Base-by-base conservation (phyloP, 768 basidiomycete species). In the Serpula lacrymans region DNA sequence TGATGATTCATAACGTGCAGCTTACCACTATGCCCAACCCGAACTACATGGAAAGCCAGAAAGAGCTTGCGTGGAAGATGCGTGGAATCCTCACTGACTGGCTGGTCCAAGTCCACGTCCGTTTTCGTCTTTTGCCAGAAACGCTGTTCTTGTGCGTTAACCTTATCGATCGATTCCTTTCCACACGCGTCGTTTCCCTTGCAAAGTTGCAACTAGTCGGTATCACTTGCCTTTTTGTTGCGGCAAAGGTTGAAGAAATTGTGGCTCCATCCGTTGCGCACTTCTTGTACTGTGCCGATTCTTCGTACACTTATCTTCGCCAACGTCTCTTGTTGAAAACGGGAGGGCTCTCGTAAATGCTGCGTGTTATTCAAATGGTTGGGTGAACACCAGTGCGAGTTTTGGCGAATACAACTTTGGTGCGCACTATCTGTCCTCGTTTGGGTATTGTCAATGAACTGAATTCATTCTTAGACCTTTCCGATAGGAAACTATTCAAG, bases 231-330 rank as follows among this genome's bases (percentile, higher is more conserved):
- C 77, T 97, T 51, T 88, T 95, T 64, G 70, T 96, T 49, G 80
- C 94, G 0, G 78, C 89, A 26, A 97, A 97, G 62, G 90, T 85
- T 47, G 94, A 97, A 62, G 93, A 96, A 61, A 91, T 91, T 28
- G 78, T 90, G 47, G 81, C 90, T 8, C 94, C 94, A 0, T 83
- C 86, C 17, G 83, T 91, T 20, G 66, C 68, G 21, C 88, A 93
- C 64, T 84, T 95, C 55, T 74, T 86, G 14, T 74, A 75, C 57
- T 82, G 90, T 52, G 78, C 88, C 26, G 89, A 94, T 43, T 78
- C 80, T 4, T 79, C 82, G 10, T 92, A 83, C 62, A 74, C 73
- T n/a, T n/a, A n/a, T n/a, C n/a, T n/a, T n/a, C n/a, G n/a, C n/a
- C n/a, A n/a, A n/a, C n/a, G n/a, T n/a, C n/a, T n/a, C n/a, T n/a